phyloP scores from a whole-genome alignment of 2,329 filamentous ascomycete genomes.

The Seiridium unicorne region DNA sequence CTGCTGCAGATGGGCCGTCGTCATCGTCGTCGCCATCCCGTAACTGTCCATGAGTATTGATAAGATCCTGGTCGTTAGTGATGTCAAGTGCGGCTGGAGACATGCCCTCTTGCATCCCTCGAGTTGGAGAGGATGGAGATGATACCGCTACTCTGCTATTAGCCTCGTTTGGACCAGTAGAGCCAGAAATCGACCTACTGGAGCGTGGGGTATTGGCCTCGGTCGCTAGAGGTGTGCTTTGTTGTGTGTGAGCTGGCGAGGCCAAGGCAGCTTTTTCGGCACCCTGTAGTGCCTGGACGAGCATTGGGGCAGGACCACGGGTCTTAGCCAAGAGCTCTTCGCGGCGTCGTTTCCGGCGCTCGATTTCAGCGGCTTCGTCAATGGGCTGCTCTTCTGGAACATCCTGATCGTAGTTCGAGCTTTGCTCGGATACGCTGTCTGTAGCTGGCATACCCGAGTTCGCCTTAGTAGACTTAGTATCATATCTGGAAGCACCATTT shows the following conservation, averaged over 20 bases:
- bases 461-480: constrained; percentile 65
- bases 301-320: constrained; percentile 69
- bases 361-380: constrained; percentile 80
- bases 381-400: constrained; percentile 56
- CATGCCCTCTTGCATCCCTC: constrained; percentile 48
- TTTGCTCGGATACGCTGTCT: constrained; percentile 29
- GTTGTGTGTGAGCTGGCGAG: constrained; percentile 49
- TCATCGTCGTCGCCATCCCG: constrained; percentile 41
- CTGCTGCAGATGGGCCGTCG: constrained; percentile 72
- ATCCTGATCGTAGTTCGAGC: constrained; percentile 32
- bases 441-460: constrained; percentile 20
- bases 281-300: constrained; percentile 71
- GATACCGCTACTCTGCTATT: constrained; percentile 22
- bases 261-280: constrained; percentile 56
- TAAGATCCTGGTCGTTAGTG: constrained; percentile 64
- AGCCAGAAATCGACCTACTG: constrained; percentile 32
- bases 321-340: constrained; percentile 86
- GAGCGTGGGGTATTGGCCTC: constrained; percentile 45
- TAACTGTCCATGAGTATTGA: constrained; percentile 54
- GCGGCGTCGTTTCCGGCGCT: constrained; percentile 78
- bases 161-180: constrained; percentile 16
- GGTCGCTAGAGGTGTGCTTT: constrained; percentile 37
- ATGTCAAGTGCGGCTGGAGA: constrained; percentile 62
- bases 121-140: constrained; percentile 36
- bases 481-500: constrained; percentile 57